Percentiles rank a stretch among this genome's conserved stretches.
Conservation (phyloP, 2,329 filamentous ascomycete genomes). For the Epichloe bromicola region DNA sequence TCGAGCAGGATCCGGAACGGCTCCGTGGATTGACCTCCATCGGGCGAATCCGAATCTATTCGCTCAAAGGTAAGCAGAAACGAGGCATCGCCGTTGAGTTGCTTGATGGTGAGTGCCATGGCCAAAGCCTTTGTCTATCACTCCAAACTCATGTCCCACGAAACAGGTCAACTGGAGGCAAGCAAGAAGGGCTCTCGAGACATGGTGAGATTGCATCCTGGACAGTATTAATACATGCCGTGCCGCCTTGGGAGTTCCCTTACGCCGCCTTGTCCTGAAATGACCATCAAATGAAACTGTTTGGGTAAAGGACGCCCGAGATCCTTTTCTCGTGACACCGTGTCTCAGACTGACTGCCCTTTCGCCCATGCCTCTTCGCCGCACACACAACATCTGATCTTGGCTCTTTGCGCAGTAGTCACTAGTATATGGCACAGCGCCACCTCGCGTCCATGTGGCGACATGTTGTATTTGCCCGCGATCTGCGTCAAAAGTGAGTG, state of each 20-base stretch:
- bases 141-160: neutral
- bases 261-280: neutral
- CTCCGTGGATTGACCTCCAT: constrained; percentile 12
- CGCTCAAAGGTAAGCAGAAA: constrained; percentile 53
- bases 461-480: no score
- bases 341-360: neutral
- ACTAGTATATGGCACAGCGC: no score
- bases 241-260: neutral
- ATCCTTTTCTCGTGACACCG: neutral
- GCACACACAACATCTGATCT: no score
- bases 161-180: neutral
- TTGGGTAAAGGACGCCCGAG: neutral
- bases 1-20: constrained; percentile 58
- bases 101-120: constrained; percentile 52
- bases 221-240: neutral
- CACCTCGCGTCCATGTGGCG: no score
- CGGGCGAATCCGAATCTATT: constrained; percentile 18
- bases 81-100: constrained; percentile 51
- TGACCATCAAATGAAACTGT: neutral
- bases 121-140: neutral
- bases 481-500: no score
- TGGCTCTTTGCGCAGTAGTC: no score
- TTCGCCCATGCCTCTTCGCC: neutral
- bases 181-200: neutral
- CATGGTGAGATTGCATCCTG: neutral